Conservation (phyloP, 2,329 filamentous ascomycete genomes). For the Fusarium phyllophilum region DNA sequence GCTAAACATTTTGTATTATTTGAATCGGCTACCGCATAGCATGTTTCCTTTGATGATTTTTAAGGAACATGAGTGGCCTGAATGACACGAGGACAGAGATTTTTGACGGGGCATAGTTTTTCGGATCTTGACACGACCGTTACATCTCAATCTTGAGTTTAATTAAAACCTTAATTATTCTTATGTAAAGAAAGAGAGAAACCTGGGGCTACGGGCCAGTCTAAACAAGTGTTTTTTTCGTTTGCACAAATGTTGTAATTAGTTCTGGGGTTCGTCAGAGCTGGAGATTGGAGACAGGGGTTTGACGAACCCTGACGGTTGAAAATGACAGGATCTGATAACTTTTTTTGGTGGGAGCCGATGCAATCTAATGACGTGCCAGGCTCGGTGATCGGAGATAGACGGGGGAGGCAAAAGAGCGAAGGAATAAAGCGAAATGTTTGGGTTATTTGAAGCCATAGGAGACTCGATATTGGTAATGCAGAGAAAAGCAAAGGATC, state of each 20-base stretch:
- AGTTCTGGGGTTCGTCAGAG: background rate
- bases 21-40: background rate
- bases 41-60: background rate
- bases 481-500: background rate
- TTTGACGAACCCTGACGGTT: background rate
- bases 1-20: conserved; percentile 28
- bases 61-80: background rate
- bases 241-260: background rate
- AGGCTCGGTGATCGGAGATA: conserved; percentile 34
- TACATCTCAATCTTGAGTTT: background rate
- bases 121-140: background rate
- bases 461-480: background rate
- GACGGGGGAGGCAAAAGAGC: conserved; percentile 27
- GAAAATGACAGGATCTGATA: conserved; percentile 25
- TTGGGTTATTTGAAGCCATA: conserved; percentile 14
- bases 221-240: background rate
- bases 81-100: background rate
- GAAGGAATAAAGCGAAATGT: conserved; percentile 24
- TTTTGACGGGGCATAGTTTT: background rate
- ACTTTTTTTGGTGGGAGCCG: conserved; percentile 9
- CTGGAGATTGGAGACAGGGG: background rate
- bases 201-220: background rate
- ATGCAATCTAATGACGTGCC: conserved; percentile 28
- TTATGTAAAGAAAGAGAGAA: background rate
- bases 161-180: background rate